phyloP scores from a whole-genome alignment of 2,329 filamentous ascomycete genomes.

The Sporothrix protearum region DNA sequence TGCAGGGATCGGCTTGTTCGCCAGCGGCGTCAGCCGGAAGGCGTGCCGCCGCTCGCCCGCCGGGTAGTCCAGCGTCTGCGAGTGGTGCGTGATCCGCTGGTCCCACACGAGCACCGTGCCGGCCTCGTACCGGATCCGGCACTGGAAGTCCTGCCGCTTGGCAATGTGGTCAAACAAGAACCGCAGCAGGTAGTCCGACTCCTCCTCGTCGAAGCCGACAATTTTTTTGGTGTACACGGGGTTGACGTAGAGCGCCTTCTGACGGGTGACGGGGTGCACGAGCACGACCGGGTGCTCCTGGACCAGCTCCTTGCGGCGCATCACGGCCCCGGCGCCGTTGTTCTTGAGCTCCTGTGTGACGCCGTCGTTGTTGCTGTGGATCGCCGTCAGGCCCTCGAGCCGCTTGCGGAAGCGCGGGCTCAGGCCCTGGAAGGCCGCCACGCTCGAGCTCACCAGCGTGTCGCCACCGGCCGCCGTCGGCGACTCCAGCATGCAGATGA shows the following conservation, averaged over 20 bases:
- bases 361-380: slow-evolving; percentile 18
- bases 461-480: slow-evolving; percentile 15
- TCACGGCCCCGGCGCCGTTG: slow-evolving; percentile 1
- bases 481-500: slow-evolving; percentile 19
- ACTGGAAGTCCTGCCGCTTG: slow-evolving; percentile 21
- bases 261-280: slow-evolving; percentile 77
- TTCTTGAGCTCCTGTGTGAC: slow-evolving; percentile 17
- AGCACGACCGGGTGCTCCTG: slow-evolving; percentile 73
- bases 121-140: slow-evolving; percentile 18
- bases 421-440: slow-evolving; percentile 14
- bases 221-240: slow-evolving; percentile 54
- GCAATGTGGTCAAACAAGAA: slow-evolving; percentile 19
- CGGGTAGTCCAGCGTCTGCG: slow-evolving; percentile 19
- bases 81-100: slow-evolving; percentile 19
- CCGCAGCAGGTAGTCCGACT: slow-evolving; percentile 54
- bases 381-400: slow-evolving; percentile 20
- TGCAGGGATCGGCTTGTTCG: slow-evolving; percentile 17
- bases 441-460: slow-evolving; percentile 18
- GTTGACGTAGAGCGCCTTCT: slow-evolving; percentile 80
- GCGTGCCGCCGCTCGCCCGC: slow-evolving; percentile 19
- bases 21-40: slow-evolving; percentile 18
- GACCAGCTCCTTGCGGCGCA: slow-evolving; percentile 48
- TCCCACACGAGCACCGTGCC: slow-evolving; percentile 16
- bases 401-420: slow-evolving; percentile 18
- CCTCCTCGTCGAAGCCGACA: slow-evolving; percentile 79